These are phyloP conservation scores for Boletus reticulatus DNA, from an alignment of 768 basidiomycete species.

Conservation along the genomic window DNA sequence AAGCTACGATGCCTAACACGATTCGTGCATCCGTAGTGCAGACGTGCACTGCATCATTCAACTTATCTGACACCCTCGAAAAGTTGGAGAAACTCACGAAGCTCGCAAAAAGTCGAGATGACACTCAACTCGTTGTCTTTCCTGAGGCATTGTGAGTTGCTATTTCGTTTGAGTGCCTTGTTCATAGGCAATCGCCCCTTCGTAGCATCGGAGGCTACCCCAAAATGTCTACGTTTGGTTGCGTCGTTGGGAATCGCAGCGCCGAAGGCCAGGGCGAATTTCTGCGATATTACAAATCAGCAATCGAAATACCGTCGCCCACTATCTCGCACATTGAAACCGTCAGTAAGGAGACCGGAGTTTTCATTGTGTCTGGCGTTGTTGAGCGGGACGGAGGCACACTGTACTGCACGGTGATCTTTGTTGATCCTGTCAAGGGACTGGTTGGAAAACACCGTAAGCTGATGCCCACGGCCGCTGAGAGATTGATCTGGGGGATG, in stretches of 20 bases:
- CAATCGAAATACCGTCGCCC: slow-evolving; percentile 56
- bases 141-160: slow-evolving; percentile 55
- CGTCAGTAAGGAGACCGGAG: slow-evolving; percentile 45
- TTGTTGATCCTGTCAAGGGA: slow-evolving; percentile 51
- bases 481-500: slow-evolving; percentile 61
- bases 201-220: slow-evolving; percentile 58
- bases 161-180: neutral
- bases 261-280: slow-evolving; percentile 58
- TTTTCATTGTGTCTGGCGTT: slow-evolving; percentile 59
- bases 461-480: slow-evolving; percentile 58
- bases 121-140: slow-evolving; percentile 49
- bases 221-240: slow-evolving; percentile 46
- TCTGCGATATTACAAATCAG: slow-evolving; percentile 50
- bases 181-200: neutral
- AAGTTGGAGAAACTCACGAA: slow-evolving; percentile 48
- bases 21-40: slow-evolving; percentile 54
- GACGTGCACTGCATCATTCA: slow-evolving; percentile 46
- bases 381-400: slow-evolving; percentile 60
- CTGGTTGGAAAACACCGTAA: slow-evolving; percentile 64
- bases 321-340: slow-evolving; percentile 45
- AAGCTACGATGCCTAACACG: slow-evolving; percentile 25
- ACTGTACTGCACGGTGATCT: slow-evolving; percentile 59
- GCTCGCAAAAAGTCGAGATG: slow-evolving; percentile 46
- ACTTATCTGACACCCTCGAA: slow-evolving; percentile 43
- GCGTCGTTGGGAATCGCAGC: slow-evolving; percentile 47